Evolutionary conservation across 768 basidiomycete genomes (phyloP).

Genomic region (Saitozyma sp.): DNA sequence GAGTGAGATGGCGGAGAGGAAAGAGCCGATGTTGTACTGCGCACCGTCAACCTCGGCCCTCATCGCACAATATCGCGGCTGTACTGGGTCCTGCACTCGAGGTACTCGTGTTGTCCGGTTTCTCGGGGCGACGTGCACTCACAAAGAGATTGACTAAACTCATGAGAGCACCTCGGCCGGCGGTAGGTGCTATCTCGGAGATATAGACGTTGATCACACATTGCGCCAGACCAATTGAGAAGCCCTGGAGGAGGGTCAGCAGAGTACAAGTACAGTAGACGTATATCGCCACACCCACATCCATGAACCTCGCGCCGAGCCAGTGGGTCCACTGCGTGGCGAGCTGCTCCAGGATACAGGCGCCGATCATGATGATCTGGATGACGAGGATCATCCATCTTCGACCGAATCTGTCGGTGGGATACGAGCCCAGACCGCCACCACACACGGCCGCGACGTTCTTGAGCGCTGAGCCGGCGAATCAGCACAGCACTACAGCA

Average conservation of each 20-base stretch:
- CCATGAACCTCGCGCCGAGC: constrained; percentile 9
- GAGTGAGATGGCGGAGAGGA: constrained; percentile 12
- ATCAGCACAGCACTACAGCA: too few species aligned
- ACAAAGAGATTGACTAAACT: constrained; percentile 3
- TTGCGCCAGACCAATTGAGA: constrained; percentile 13
- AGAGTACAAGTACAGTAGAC: background rate
- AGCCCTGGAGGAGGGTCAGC: constrained; percentile 5
- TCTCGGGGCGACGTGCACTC: too few species aligned
- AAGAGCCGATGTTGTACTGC: constrained; percentile 4
- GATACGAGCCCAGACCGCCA: background rate
- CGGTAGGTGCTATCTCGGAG: constrained; percentile 11
- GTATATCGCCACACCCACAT: constrained; percentile 2
- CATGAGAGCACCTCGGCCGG: constrained; percentile 5
- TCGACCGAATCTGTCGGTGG: constrained; percentile 13
- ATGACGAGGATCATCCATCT: constrained; percentile 6
- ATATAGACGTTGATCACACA: constrained; percentile 13
- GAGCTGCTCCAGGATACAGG: constrained; percentile 4
- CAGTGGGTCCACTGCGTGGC: constrained; percentile 12
- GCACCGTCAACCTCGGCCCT: too few species aligned
- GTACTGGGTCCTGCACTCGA: too few species aligned
- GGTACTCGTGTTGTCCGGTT: too few species aligned
- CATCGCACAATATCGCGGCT: too few species aligned
- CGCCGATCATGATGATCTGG: constrained; percentile 12
- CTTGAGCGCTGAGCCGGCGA: too few species aligned
- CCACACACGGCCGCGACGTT: too few species aligned